Evolutionary conservation across 176 grass and related monocot genomes (phyloP), one percentile per base, ranked within the genome.

Genomic region (Lolium multiflorum): DNA sequence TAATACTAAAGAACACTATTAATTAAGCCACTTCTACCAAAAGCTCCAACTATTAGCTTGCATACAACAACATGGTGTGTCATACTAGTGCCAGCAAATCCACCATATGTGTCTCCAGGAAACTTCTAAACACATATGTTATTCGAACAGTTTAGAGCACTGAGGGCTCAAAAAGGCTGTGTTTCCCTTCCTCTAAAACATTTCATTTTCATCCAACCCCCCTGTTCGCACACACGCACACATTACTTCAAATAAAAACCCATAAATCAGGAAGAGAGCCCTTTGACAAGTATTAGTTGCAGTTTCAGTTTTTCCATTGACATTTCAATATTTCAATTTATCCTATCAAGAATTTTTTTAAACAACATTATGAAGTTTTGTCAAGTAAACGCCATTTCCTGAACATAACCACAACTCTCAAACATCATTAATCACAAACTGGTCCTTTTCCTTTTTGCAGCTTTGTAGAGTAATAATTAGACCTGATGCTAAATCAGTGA

Each of bases 1-100:
- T 76, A 52, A 82, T 21, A 59, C 52, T 20, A 2, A 71, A 83
- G 25, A 55, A 9, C 50, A 25, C 3, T 25, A 76, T 48, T 37
- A 82, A 73, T 67, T 66, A 49, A 58, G 44, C 52, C 26, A 82
- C 49, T 46, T 82, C 9, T 38, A 83, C 39, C 39, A 59, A 18
- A 56, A 78, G 35, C 9, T 78, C 25, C 1, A 59, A 41, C 26
- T 61, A 61, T 41, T 31, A 71, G 77, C 58, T 88, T 38, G 18
- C 51, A 59, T 70, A 71, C 20, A 50, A n/a, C 55, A 25, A 50
- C 20, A 21, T 3, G 31, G 31, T 35, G 31, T 35, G 31, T 0
- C 15, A 71, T 54, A 54, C 48, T 71, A 76, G 21, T 52, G 37
- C 18, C 68, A 81, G 9, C 16, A 35, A 9, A 62, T 58, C 10